A percentile compares a stretch with the other conserved stretches of the same genome.
These are phyloP conservation scores for Kockovaella imperatae DNA, from an alignment of 768 basidiomycete species.

Conservation along the genomic window DNA sequence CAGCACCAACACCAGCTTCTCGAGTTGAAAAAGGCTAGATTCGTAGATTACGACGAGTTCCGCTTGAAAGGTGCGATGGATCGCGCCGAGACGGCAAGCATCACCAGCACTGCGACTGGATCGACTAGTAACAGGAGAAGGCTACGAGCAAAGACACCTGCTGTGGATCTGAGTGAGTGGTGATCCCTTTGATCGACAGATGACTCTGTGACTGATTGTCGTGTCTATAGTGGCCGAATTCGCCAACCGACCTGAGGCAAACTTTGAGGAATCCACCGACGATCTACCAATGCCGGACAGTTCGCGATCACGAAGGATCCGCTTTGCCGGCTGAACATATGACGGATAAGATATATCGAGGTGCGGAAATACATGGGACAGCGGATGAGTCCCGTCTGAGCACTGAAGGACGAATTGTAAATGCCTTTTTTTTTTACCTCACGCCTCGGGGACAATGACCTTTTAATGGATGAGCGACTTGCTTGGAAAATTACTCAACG, in stretches of 20 bases:
- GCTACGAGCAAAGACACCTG: slow-evolving; percentile 6
- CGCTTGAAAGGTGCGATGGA: not conserved
- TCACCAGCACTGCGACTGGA: slow-evolving; percentile 2
- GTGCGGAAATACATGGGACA: not conserved
- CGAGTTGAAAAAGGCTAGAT: not conserved
- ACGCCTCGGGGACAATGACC: slow-evolving; percentile 14
- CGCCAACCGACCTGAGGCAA: not conserved
- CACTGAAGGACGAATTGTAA: slow-evolving; percentile 16
- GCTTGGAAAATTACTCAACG: slow-evolving; percentile 8
- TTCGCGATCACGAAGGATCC: slow-evolving; percentile 13
- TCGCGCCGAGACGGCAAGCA: slow-evolving; percentile 1
- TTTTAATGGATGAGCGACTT: slow-evolving; percentile 15
- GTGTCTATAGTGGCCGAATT: slow-evolving; percentile 5
- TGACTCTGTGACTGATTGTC: slow-evolving; percentile 1
- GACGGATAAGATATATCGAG: not conserved
- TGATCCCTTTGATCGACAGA: not conserved
- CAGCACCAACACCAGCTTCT: not conserved
- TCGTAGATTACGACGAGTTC: not conserved
- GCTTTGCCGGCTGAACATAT: slow-evolving; percentile 15
- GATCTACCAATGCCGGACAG: slow-evolving; percentile 11
- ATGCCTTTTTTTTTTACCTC: slow-evolving; percentile 12
- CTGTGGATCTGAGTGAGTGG: slow-evolving; percentile 27
- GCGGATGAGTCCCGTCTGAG: not conserved
- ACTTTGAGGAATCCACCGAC: slow-evolving; percentile 7
- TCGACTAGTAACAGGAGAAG: slow-evolving; percentile 2